Conservation (phyloP, 495 filamentous ascomycete species). For the Neurospora sp. region DNA sequence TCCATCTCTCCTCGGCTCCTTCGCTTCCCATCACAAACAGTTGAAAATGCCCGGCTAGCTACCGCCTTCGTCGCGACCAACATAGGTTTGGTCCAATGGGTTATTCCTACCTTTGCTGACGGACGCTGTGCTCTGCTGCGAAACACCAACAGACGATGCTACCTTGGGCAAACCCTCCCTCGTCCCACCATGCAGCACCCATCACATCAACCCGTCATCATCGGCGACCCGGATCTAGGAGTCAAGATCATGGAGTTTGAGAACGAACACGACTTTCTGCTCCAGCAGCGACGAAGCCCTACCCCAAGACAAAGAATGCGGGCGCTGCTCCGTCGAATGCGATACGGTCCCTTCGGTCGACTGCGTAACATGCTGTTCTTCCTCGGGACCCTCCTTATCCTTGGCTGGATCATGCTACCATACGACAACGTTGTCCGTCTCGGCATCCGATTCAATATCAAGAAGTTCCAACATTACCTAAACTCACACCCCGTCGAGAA, state of each 20-base stretch:
- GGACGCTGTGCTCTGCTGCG: not conserved
- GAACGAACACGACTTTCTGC: not conserved
- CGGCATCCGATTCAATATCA: constrained; percentile 12
- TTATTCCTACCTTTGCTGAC: not conserved
- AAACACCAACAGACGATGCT: not conserved
- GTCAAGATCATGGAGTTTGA: not conserved
- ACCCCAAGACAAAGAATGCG: not conserved
- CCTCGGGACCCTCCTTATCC: constrained; percentile 2
- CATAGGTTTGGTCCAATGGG: not conserved
- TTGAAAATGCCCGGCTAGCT: not conserved
- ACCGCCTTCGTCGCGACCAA: not conserved
- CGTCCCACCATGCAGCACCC: not conserved
- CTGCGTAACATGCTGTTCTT: not conserved
- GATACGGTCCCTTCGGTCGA: not conserved
- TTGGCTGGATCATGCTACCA: constrained; percentile 12
- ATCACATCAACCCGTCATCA: not conserved
- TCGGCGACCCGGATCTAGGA: not conserved
- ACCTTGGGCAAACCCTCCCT: not conserved
- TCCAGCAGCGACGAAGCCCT: not conserved
- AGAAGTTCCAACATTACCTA: not conserved
- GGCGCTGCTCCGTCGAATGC: not conserved
- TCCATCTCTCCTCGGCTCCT: not conserved
- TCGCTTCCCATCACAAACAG: not conserved
- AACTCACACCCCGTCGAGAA: constrained; percentile 4
- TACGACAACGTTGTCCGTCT: constrained; percentile 15